These are phyloP conservation scores for Colletotrichum endophyticum DNA, from an alignment of 2,329 filamentous ascomycete genomes.

Conservation along the genomic window DNA sequence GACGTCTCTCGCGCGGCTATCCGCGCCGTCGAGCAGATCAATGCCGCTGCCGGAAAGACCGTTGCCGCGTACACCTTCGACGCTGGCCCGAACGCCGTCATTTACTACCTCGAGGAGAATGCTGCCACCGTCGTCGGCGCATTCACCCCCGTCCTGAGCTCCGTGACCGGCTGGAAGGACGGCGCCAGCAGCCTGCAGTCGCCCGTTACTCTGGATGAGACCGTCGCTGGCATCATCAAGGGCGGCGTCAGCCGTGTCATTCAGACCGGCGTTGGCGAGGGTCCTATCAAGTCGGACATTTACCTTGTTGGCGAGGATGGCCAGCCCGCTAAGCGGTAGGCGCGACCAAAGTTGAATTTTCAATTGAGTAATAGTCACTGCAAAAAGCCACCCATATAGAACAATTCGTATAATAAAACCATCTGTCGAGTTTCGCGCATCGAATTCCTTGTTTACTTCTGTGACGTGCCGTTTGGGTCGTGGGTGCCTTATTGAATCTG, in stretches of 20 bases:
- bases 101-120: constrained; percentile 91
- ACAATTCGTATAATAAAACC: background rate
- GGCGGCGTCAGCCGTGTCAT: constrained; percentile 89
- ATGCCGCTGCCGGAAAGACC: constrained; percentile 75
- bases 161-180: constrained; percentile 75
- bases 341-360: background rate
- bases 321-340: constrained; percentile 42
- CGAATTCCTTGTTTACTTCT: background rate
- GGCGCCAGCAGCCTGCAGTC: constrained; percentile 58
- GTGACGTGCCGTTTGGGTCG: background rate
- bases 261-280: constrained; percentile 88
- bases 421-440: background rate
- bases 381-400: background rate
- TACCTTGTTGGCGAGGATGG: constrained; percentile 75
- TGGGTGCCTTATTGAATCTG: background rate
- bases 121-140: constrained; percentile 75
- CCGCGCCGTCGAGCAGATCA: constrained; percentile 87
- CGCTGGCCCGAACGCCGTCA: constrained; percentile 93
- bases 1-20: constrained; percentile 89
- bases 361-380: background rate
- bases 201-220: constrained; percentile 66
- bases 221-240: constrained; percentile 70
- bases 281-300: constrained; percentile 80
- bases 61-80: constrained; percentile 97
- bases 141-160: constrained; percentile 71